These are phyloP conservation scores for Cornus kousa DNA, from an alignment of 148 eudicot species.

Conservation along the genomic window DNA sequence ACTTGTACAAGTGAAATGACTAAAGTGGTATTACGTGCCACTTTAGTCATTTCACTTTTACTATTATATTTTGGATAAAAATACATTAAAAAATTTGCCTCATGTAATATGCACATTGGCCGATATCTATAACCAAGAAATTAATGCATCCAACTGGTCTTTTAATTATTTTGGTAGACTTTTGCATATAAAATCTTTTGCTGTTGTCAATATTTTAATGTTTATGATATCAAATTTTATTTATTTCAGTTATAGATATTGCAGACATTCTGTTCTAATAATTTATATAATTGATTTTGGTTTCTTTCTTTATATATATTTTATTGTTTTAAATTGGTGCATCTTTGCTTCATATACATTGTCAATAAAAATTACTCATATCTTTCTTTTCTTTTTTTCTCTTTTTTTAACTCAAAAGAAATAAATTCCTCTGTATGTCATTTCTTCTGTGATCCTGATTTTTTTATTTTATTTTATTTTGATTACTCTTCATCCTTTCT, in stretches of 20 bases:
- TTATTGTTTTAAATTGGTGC: neutral
- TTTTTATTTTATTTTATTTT: no score
- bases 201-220: neutral
- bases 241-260: neutral
- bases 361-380: neutral
- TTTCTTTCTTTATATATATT: neutral
- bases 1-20: no score
- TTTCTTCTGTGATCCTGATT: no score
- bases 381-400: no score
- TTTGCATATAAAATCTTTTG: neutral
- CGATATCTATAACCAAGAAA: no score
- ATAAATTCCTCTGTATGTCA: neutral
- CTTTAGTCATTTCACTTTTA: no score
- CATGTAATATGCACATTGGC: no score
- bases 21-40: no score
- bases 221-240: neutral
- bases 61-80: no score
- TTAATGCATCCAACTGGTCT: neutral
- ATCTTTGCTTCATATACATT: neutral
- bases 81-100: no score
- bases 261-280: no score
- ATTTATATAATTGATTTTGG: neutral
- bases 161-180: neutral
- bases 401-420: neutral
- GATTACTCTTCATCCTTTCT: neutral